Percentiles rank a stretch among this genome's conserved stretches.
Conservation (phyloP, 225 moss, liverwort and hornwort genomes). For the Pseudoscleropodium purum region DNA sequence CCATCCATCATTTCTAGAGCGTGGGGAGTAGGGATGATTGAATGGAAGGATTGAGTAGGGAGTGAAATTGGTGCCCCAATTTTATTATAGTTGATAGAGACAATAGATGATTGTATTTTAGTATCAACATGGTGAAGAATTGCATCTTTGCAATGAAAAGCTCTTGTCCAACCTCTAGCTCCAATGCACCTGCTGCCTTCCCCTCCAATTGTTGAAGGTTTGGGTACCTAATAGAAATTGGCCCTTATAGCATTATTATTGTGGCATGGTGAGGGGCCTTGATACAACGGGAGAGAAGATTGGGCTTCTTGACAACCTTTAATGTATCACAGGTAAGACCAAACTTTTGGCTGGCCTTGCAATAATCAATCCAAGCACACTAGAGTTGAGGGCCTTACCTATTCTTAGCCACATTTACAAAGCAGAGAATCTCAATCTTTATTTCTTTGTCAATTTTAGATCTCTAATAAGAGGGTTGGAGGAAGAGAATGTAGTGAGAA, state of each 20-base stretch:
- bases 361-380: background rate
- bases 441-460: background rate
- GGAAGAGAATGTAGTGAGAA: accelerated
- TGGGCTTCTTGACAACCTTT: background rate
- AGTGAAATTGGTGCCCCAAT: no score
- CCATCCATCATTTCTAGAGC: accelerated
- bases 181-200: no score
- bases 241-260: no score
- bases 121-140: no score
- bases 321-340: background rate
- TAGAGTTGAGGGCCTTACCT: background rate
- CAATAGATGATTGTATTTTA: no score
- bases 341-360: accelerated
- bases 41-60: no score
- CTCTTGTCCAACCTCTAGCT: no score
- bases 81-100: no score
- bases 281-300: accelerated
- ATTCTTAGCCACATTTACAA: background rate
- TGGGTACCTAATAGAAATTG: no score
- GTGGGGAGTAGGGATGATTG: no score
- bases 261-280: background rate
- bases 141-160: no score
- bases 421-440: background rate
- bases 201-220: no score
- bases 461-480: background rate